Conservation (phyloP, 2,329 filamentous ascomycete genomes). For the Colletotrichum limetticola region DNA sequence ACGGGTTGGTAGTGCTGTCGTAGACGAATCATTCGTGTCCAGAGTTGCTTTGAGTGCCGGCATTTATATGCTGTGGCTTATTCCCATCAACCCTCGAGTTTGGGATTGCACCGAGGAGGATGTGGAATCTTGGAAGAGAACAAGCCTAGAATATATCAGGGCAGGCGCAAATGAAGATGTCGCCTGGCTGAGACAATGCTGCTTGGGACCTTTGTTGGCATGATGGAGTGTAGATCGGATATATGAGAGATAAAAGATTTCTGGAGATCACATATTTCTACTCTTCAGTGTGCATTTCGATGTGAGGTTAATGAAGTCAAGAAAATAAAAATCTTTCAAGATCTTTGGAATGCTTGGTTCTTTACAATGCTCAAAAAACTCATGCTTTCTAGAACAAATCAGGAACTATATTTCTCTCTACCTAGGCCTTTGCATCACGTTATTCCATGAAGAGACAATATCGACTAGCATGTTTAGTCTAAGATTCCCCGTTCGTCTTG, state of each 20-base stretch:
- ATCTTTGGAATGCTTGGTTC: no score
- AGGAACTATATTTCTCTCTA: no score
- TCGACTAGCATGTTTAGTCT: not conserved
- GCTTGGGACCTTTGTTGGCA: not conserved
- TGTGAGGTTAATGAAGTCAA: no score
- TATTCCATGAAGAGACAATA: not conserved
- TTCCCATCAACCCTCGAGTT: not conserved
- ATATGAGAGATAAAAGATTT: not conserved
- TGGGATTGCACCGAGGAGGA: constrained; percentile 1
- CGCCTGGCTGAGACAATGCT: not conserved
- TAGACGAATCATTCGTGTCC: not conserved
- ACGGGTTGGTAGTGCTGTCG: not conserved
- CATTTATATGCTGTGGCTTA: not conserved
- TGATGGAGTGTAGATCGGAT: not conserved
- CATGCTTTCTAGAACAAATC: no score
- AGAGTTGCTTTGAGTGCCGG: not conserved
- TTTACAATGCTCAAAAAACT: no score
- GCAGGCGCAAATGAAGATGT: not conserved
- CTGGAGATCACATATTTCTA: not conserved
- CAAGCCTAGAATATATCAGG: not conserved
- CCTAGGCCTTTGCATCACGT: no score
- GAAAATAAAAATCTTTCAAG: no score
- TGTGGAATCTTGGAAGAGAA: not conserved
- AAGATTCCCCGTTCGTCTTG: not conserved
- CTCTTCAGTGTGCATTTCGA: not conserved